Base-by-base conservation (phyloP, 208 protist species). In the Acanthamoeba lenticulata region DNA sequence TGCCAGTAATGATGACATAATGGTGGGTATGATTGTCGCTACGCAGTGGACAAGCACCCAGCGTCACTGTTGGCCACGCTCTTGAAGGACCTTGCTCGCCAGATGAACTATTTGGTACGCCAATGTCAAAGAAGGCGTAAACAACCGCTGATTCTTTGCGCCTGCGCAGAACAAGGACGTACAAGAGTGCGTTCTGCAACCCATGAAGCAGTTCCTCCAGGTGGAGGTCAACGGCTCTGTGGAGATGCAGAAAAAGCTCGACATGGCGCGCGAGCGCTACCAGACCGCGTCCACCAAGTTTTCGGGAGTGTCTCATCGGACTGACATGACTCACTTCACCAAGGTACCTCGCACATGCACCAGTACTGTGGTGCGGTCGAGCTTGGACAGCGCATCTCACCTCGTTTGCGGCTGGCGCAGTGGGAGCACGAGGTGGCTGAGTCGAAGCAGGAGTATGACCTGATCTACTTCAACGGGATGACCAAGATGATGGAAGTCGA, bases 371-470 rank as follows among this genome's bases (percentile, higher is more conserved):
- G 15, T 40, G 34, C 9, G 11, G 34, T n/a, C n/a, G n/a, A n/a
- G 52, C 52, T 21, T 27, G 21, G 21, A 21, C 21, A 21, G 21
- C 21, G 52, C 11, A 27, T 21, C 52, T 60, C 15, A 27, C 15
- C 21, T 27, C 52, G n/a, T n/a, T n/a, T n/a, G n/a, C n/a, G n/a
- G n/a, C n/a, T 52, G 47, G 9, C 47, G 9, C 85, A 91, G 85
- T 91, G 47, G 85, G 85, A 91, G 55, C 65, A 62, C 42, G 85
- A 91, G 40, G 85, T 91, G 24, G 85, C 85, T 13, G 85, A 91
- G 55, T 91, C 85, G 34, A 91, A 91, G 57, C 85, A 91, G 24
- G 55, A 91, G 29, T 91, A 91, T 34, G 85, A 91, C 32, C 32
- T 62, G 24, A 91, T 72, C 32, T 91, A 91, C 85, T 72, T 72